phyloP scores from a whole-genome alignment of 768 basidiomycete genomes.

The Lactifluus subvellereus region DNA sequence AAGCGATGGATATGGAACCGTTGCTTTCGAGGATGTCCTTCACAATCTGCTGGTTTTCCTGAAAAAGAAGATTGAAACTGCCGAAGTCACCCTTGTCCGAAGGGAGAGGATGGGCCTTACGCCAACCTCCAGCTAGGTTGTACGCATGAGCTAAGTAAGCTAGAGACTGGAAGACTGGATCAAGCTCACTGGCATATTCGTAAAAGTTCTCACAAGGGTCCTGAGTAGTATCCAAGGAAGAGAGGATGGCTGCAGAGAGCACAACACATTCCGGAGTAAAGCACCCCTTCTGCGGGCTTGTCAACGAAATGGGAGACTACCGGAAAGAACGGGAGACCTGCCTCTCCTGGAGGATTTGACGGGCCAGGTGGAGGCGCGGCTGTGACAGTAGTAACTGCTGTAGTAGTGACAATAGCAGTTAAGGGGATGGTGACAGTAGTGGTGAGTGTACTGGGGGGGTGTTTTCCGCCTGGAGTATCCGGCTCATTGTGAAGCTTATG shows the following conservation, averaged over 20 bases:
- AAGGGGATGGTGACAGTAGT: conserved; percentile 35
- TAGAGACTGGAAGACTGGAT: background rate
- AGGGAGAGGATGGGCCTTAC: conserved; percentile 74
- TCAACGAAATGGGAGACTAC: background rate
- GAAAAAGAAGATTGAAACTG: conserved; percentile 63
- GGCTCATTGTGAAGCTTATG: conserved; percentile 58
- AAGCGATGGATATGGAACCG: conserved; percentile 26
- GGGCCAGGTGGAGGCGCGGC: conserved; percentile 33
- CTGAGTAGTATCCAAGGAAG: conserved; percentile 68
- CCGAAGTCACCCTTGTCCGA: conserved; percentile 74
- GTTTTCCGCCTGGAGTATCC: conserved; percentile 35
- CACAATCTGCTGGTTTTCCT: conserved; percentile 75
- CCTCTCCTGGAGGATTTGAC: conserved; percentile 44
- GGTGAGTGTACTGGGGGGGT: conserved; percentile 39
- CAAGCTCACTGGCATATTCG: conserved; percentile 76
- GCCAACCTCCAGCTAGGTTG: conserved; percentile 78
- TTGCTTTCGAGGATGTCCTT: conserved; percentile 58
- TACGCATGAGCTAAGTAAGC: background rate
- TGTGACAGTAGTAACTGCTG: conserved; percentile 32
- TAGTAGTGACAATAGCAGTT: conserved; percentile 35
- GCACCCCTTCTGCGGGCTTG: conserved; percentile 52
- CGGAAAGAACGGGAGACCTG: background rate
- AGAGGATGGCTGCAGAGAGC: conserved; percentile 76
- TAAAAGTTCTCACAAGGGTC: conserved; percentile 98
- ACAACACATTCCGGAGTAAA: conserved; percentile 73